A percentile compares a stretch with the other conserved stretches of the same genome.
These are phyloP conservation scores for Pseudocohnilembus persalinus DNA, from an alignment of 169 alveolate genomes.

Conservation along the genomic window DNA sequence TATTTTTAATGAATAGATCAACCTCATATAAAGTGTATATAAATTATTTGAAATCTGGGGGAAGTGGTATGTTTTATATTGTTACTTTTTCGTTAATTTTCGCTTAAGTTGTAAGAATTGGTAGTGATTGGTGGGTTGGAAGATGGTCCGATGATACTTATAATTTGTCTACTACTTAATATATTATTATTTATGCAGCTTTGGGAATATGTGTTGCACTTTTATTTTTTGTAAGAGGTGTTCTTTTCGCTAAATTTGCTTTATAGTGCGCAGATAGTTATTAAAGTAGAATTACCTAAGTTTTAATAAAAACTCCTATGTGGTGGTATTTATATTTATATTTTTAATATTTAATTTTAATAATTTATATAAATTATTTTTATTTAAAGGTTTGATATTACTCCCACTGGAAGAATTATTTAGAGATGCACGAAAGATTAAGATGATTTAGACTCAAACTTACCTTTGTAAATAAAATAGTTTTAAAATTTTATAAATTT, in stretches of 20 bases:
- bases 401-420: constrained; percentile 75
- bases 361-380: too few relatives aligned
- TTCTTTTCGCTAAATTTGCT: neutral
- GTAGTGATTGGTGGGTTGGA: constrained; percentile 14
- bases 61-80: neutral
- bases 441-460: constrained; percentile 7
- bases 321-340: too few relatives aligned
- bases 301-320: neutral
- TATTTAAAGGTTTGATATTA: constrained; percentile 71
- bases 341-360: too few relatives aligned
- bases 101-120: constrained; percentile 6
- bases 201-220: neutral
- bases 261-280: constrained; percentile 4
- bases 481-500: too few relatives aligned
- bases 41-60: neutral
- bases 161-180: neutral
- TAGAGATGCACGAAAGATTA: constrained; percentile 66
- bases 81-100: neutral
- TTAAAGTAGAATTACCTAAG: neutral
- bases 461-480: constrained; percentile 14
- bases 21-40: neutral
- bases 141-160: constrained; percentile 5
- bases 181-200: constrained; percentile 1
- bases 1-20: neutral
- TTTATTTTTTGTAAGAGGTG: constrained; percentile 10